Evolutionary conservation across 1,284 basidiomycete species (phyloP).

Genomic region (Coniophora puteana): DNA sequence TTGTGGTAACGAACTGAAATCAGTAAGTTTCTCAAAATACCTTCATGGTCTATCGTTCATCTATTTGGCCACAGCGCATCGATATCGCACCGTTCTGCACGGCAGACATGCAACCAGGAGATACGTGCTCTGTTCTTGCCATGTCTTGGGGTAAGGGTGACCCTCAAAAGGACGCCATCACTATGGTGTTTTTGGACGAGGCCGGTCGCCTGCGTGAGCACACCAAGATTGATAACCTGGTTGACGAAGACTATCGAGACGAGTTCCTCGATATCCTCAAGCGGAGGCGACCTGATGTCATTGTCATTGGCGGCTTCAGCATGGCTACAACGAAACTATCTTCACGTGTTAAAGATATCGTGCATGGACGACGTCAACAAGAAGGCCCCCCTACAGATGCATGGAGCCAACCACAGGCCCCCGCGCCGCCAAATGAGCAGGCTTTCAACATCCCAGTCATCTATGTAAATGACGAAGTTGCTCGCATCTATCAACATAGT

Average conservation of each 20-base stretch:
- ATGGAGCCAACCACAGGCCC: slow-evolving; percentile 23
- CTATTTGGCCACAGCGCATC: slow-evolving; percentile 46
- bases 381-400: slow-evolving; percentile 17
- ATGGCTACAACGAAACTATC: slow-evolving; percentile 78
- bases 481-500: slow-evolving; percentile 92
- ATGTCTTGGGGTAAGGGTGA: slow-evolving; percentile 96
- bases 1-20: slow-evolving; percentile 67
- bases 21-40: slow-evolving; percentile 40
- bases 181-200: slow-evolving; percentile 84
- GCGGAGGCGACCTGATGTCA: slow-evolving; percentile 82
- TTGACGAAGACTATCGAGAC: slow-evolving; percentile 61
- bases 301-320: slow-evolving; percentile 88
- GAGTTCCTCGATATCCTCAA: slow-evolving; percentile 83
- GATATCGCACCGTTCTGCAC: slow-evolving; percentile 74
- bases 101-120: slow-evolving; percentile 60
- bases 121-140: slow-evolving; percentile 84
- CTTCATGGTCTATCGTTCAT: slow-evolving; percentile 10
- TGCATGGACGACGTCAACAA: slow-evolving; percentile 32
- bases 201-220: slow-evolving; percentile 88
- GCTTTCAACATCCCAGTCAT: slow-evolving; percentile 68
- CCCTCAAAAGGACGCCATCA: slow-evolving; percentile 86
- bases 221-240: slow-evolving; percentile 85
- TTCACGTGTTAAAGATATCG: slow-evolving; percentile 56
- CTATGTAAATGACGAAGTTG: slow-evolving; percentile 89
- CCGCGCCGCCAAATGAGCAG: slow-evolving; percentile 35